Percentiles rank a stretch among this genome's conserved stretches.
These are phyloP conservation scores for Sporisorium scitamineum DNA, from an alignment of 1,284 basidiomycete genomes.

Conservation along the genomic window DNA sequence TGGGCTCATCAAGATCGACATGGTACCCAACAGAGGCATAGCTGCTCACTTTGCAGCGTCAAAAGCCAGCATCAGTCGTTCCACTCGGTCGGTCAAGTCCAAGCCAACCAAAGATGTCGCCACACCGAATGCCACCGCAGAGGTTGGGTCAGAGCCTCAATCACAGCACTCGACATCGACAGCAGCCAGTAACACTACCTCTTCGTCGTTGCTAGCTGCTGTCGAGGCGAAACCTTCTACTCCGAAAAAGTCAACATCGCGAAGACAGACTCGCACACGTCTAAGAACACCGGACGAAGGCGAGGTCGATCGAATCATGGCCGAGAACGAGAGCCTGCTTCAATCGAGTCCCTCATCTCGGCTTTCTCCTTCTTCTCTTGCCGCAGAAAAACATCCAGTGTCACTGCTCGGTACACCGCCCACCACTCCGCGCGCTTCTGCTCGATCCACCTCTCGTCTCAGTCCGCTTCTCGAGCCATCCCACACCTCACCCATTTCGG, in stretches of 20 bases:
- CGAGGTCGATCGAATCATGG: slow-evolving; percentile 48
- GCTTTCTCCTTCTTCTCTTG: slow-evolving; percentile 4
- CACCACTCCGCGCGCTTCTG: slow-evolving; percentile 13
- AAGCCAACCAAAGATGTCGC: slow-evolving; percentile 13
- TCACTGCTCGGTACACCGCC: slow-evolving; percentile 43
- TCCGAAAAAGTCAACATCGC: slow-evolving; percentile 21
- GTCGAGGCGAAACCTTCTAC: not conserved
- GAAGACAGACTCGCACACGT: slow-evolving; percentile 22
- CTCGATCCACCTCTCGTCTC: slow-evolving; percentile 2
- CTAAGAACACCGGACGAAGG: slow-evolving; percentile 39
- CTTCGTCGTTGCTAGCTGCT: not conserved
- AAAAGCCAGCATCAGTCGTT: slow-evolving; percentile 29
- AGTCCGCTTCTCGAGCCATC: slow-evolving; percentile 46
- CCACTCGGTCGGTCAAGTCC: slow-evolving; percentile 22
- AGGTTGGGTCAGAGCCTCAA: not conserved
- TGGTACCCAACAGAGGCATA: slow-evolving; percentile 40
- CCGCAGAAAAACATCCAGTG: not conserved
- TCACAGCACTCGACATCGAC: not conserved
- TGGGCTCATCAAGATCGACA: not conserved
- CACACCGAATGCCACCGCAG: not conserved
- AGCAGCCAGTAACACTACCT: not conserved
- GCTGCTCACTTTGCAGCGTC: slow-evolving; percentile 35
- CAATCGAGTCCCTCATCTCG: slow-evolving; percentile 10
- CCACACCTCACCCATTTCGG: slow-evolving; percentile 47
- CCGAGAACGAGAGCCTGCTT: slow-evolving; percentile 20